Evolutionary conservation across 495 filamentous ascomycete genomes (phyloP).

Genomic region (Talaromyces borbonicus): DNA sequence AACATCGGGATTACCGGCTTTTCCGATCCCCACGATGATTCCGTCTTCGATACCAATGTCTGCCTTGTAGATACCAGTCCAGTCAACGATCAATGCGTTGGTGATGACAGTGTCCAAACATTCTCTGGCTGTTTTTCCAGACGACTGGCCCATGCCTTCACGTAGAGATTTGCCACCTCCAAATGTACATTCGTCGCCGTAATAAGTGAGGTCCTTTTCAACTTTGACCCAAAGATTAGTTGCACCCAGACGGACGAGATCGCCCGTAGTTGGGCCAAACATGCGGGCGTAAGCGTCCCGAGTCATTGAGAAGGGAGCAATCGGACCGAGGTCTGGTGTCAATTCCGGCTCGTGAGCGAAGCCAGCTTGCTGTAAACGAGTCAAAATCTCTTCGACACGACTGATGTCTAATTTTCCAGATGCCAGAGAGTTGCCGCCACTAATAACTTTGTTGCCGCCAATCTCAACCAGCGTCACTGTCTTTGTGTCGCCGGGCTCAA

Average conservation of each 20-base stretch:
- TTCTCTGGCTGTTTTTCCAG: constrained; percentile 57
- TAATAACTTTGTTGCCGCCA: constrained; percentile 70
- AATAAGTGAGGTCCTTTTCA: constrained; percentile 74
- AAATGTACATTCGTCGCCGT: constrained; percentile 94
- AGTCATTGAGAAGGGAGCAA: constrained; percentile 60
- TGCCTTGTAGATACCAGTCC: constrained; percentile 89
- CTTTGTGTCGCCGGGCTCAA: constrained; percentile 89
- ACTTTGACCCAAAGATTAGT: constrained; percentile 91
- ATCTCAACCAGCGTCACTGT: constrained; percentile 93
- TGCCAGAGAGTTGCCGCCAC: constrained; percentile 74
- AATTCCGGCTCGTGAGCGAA: constrained; percentile 71
- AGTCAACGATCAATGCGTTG: constrained; percentile 88
- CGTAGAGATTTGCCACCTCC: constrained; percentile 90
- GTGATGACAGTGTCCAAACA: constrained; percentile 82
- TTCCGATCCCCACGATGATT: constrained; percentile 82
- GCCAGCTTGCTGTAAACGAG: constrained; percentile 53
- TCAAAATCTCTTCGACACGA: constrained; percentile 54
- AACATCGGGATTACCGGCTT: constrained; percentile 92
- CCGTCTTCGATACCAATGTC: constrained; percentile 93
- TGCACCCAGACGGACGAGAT: constrained; percentile 67
- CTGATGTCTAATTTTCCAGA: constrained; percentile 56
- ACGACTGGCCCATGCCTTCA: constrained; percentile 95
- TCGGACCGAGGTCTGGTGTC: constrained; percentile 38
- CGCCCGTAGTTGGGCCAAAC: constrained; percentile 90
- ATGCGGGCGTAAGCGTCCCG: constrained; percentile 69